Percentiles rank a stretch among this genome's conserved stretches.
Conservation (phyloP, 2,329 filamentous ascomycete species). For the Colletotrichum melonis region DNA sequence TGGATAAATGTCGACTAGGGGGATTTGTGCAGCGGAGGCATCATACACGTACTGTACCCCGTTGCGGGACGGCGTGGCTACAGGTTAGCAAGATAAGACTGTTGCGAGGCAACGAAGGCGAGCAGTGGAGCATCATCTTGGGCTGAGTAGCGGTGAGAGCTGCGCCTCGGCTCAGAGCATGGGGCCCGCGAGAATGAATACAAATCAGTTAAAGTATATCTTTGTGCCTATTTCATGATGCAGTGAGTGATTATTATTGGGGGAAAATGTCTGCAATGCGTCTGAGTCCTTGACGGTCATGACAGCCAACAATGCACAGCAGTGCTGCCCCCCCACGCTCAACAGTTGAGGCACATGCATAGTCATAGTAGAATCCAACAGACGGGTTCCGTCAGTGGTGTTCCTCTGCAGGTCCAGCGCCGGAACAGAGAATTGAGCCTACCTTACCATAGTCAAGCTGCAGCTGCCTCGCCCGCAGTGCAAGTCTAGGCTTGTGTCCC, state of each 20-base stretch:
- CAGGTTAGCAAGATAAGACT: conserved; percentile 32
- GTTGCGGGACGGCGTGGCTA: conserved; percentile 32
- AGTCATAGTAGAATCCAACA: not conserved
- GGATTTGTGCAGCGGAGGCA: conserved; percentile 29
- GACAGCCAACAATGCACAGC: not conserved
- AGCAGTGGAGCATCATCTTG: conserved; percentile 24
- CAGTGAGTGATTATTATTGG: too few relatives aligned
- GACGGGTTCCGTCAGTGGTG: not conserved
- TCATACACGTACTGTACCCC: conserved; percentile 22
- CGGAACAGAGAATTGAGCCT: not conserved
- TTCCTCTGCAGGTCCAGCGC: not conserved
- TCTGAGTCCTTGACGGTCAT: not conserved
- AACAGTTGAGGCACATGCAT: not conserved
- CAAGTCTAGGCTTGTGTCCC: not conserved
- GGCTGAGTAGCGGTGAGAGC: conserved; percentile 31
- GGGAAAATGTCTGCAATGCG: not conserved
- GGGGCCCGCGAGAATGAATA: conserved; percentile 31
- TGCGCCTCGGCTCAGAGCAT: conserved; percentile 17
- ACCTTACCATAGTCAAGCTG: not conserved
- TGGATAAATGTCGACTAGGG: conserved; percentile 8
- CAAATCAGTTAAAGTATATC: conserved; percentile 24
- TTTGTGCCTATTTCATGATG: not conserved
- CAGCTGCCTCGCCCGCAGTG: not conserved
- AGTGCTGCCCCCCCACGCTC: not conserved
- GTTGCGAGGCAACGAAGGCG: conserved; percentile 33